Evolutionary conservation across 1,139 yeast genomes (phyloP).

Genomic region (Debaryomyces udenii): DNA sequence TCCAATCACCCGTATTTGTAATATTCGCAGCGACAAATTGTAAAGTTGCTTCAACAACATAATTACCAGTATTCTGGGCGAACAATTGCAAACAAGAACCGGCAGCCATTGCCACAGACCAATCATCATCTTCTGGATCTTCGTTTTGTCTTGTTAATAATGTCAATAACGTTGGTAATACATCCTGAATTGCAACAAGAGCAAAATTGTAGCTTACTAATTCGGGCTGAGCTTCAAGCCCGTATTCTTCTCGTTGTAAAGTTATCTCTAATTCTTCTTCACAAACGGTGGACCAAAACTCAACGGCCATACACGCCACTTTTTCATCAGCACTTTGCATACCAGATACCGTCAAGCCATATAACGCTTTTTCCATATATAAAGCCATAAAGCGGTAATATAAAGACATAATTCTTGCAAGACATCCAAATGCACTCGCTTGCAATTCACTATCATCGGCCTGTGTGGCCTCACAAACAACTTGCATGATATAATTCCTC

Average conservation of each 20-base stretch:
- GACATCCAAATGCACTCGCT: slow-evolving; percentile 94
- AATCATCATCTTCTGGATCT: slow-evolving; percentile 90
- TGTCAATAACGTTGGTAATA: slow-evolving; percentile 80
- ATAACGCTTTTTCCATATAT: slow-evolving; percentile 96
- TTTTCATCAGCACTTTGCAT: slow-evolving; percentile 86
- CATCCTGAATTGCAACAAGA: slow-evolving; percentile 76
- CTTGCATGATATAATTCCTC: slow-evolving; percentile 96
- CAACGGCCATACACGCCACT: slow-evolving; percentile 98
- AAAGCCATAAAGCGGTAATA: slow-evolving; percentile 89
- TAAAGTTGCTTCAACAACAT: slow-evolving; percentile 82
- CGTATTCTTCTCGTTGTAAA: slow-evolving; percentile 63
- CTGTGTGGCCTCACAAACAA: slow-evolving; percentile 97
- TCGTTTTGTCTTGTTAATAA: slow-evolving; percentile 88
- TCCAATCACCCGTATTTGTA: slow-evolving; percentile 60
- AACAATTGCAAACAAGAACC: slow-evolving; percentile 94
- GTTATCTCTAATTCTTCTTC: slow-evolving; percentile 91
- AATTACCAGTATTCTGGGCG: slow-evolving; percentile 87
- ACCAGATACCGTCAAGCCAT: slow-evolving; percentile 85
- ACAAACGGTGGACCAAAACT: slow-evolving; percentile 97
- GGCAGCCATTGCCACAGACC: slow-evolving; percentile 99
- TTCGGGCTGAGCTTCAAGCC: slow-evolving; percentile 37
- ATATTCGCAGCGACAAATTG: slow-evolving; percentile 81
- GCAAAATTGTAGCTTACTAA: slow-evolving; percentile 73
- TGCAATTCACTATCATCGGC: slow-evolving; percentile 80
- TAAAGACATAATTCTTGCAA: slow-evolving; percentile 87